Conservation (phyloP, 345 rosid species). For the Camelina laxa region DNA sequence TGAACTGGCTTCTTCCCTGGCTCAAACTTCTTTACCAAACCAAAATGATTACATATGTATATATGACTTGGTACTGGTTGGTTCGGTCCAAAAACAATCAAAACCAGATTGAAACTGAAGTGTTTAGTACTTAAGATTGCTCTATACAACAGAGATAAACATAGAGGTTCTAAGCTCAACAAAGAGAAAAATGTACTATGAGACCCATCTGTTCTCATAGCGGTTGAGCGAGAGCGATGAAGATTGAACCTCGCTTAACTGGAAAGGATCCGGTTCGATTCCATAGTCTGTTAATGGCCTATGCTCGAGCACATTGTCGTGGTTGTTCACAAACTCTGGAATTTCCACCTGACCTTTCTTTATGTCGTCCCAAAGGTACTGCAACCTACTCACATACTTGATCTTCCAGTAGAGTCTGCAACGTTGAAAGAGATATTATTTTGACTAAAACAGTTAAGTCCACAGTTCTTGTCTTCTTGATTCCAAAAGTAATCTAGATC, state of each 20-base stretch:
- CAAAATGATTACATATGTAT: constrained; percentile 14
- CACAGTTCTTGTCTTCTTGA: not conserved
- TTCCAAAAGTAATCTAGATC: not conserved
- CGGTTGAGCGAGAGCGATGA: constrained; percentile 63
- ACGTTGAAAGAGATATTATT: not conserved
- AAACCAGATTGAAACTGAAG: constrained; percentile 12
- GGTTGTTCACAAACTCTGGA: constrained; percentile 79
- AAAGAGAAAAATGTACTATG: constrained; percentile 45
- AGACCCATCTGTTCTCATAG: constrained; percentile 67
- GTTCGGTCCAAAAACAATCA: constrained; percentile 19
- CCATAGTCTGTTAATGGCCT: constrained; percentile 95
- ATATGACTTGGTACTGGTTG: not conserved
- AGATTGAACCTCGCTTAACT: constrained; percentile 61
- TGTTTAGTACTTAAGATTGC: not conserved
- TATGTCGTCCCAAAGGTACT: constrained; percentile 84
- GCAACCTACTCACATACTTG: constrained; percentile 88
- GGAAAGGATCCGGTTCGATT: constrained; percentile 83
- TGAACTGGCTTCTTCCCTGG: no score
- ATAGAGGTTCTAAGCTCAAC: not conserved
- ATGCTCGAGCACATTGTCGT: constrained; percentile 81
- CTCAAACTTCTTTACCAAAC: no score
- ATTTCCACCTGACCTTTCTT: constrained; percentile 84
- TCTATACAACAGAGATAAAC: constrained; percentile 25
- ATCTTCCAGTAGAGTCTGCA: constrained; percentile 85
- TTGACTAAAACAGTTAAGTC: not conserved